A percentile compares a stretch with the other conserved stretches of the same genome.
These are phyloP conservation scores for Rachicladosporium sp. DNA, from an alignment of 2,329 filamentous ascomycete species.

Conservation along the genomic window DNA sequence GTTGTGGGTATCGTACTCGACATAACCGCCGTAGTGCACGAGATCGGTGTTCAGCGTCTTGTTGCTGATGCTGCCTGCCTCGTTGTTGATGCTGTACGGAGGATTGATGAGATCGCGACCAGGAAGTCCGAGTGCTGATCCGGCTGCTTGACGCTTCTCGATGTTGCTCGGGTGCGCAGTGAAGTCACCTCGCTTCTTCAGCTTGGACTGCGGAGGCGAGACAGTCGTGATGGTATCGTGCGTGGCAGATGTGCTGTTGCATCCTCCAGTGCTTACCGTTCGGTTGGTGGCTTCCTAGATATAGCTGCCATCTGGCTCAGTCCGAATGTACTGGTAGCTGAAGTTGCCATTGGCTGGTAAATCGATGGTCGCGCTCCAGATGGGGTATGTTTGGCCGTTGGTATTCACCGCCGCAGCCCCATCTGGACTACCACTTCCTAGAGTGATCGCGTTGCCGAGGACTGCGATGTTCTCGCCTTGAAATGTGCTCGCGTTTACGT, in stretches of 20 bases:
- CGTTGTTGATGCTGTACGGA: constrained; percentile 54
- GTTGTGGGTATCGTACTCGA: constrained; percentile 62
- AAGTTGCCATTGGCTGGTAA: constrained; percentile 20
- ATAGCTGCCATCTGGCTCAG: constrained; percentile 20
- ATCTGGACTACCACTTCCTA: constrained; percentile 16
- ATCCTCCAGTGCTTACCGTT: constrained; percentile 20
- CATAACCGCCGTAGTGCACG: constrained; percentile 51
- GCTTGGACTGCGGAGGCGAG: constrained; percentile 15
- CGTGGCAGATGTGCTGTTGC: constrained; percentile 15
- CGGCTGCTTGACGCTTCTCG: constrained; percentile 7
- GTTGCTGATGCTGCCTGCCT: constrained; percentile 22
- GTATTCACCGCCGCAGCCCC: constrained; percentile 19
- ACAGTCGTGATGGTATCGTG: constrained; percentile 21
- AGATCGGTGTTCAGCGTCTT: constrained; percentile 50
- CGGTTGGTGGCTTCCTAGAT: constrained; percentile 21
- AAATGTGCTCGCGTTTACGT: constrained; percentile 22
- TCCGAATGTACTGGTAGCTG: constrained; percentile 22
- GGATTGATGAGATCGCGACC: constrained; percentile 52
- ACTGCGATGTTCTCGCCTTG: constrained; percentile 25
- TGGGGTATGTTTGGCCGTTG: constrained; percentile 18
- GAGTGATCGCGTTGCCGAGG: constrained; percentile 20
- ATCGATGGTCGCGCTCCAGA: constrained; percentile 23
- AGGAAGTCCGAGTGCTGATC: constrained; percentile 40
- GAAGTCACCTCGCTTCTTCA: constrained; percentile 4
- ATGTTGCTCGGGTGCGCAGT: no score